A percentile compares a stretch with the other conserved stretches of the same genome.
These are phyloP conservation scores for Rosa rugosa DNA, from an alignment of 306 rosid genomes.

Conservation along the genomic window DNA sequence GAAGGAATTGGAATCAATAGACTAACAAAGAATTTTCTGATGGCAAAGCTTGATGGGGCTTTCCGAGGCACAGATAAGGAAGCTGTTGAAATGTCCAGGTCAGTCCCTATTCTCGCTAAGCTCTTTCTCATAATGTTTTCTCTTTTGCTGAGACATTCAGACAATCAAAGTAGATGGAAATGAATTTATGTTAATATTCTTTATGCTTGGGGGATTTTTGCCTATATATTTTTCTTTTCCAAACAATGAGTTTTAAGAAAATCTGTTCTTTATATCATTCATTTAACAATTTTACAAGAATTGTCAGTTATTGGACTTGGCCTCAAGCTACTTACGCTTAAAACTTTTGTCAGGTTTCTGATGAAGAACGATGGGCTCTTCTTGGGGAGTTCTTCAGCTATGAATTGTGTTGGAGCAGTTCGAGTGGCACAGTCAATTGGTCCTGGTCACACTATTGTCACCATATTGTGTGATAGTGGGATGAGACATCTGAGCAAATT, in stretches of 20 bases:
- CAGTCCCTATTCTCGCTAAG: constrained; percentile 13
- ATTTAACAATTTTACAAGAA: background rate
- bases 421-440: constrained; percentile 72
- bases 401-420: constrained; percentile 96
- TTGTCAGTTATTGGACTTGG: background rate
- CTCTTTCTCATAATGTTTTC: constrained; percentile 7
- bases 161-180: background rate
- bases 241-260: background rate
- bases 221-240: background rate
- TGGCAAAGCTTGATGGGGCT: constrained; percentile 90
- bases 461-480: constrained; percentile 88
- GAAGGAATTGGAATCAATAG: constrained; percentile 94
- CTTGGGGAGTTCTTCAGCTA: constrained; percentile 86
- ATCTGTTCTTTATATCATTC: background rate
- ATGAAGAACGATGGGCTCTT: constrained; percentile 85
- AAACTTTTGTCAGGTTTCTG: constrained; percentile 49
- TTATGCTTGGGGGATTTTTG: background rate
- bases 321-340: background rate
- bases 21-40: constrained; percentile 65
- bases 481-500: constrained; percentile 97
- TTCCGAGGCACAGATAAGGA: constrained; percentile 76
- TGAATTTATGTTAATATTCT: background rate
- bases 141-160: background rate
- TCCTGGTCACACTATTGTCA: constrained; percentile 84
- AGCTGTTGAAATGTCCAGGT: constrained; percentile 96